A percentile compares a stretch with the other conserved stretches of the same genome.
These are phyloP conservation scores for Ophiobolus disseminans DNA, from an alignment of 2,329 filamentous ascomycete genomes.

Conservation along the genomic window DNA sequence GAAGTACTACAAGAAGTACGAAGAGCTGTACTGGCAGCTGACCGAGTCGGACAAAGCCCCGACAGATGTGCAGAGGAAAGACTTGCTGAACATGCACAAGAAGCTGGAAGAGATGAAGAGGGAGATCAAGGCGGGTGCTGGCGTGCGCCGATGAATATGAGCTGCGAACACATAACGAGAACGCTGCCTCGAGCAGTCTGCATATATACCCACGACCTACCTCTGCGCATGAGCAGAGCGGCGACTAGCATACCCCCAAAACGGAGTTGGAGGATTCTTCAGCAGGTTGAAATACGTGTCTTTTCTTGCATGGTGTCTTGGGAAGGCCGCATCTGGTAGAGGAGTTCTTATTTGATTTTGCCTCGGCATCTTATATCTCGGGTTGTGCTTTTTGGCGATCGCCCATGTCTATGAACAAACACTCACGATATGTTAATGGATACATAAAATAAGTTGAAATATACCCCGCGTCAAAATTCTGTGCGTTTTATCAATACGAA, in stretches of 20 bases:
- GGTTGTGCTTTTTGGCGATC: background rate
- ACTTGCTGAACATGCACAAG: constrained; percentile 62
- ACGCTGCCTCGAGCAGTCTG: constrained; percentile 18
- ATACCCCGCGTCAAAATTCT: too few relatives aligned
- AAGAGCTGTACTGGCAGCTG: constrained; percentile 60
- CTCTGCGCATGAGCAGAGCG: constrained; percentile 11
- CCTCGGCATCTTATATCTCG: constrained; percentile 4
- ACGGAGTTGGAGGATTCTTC: constrained; percentile 18
- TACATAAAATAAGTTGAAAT: constrained; percentile 18
- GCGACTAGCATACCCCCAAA: constrained; percentile 27
- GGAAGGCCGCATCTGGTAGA: constrained; percentile 16
- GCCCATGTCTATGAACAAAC: constrained; percentile 21
- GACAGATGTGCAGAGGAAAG: constrained; percentile 58
- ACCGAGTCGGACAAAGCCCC: constrained; percentile 52
- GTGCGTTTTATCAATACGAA: too few relatives aligned
- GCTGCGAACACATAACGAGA: constrained; percentile 4
- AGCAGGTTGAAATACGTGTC: constrained; percentile 1
- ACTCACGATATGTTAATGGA: constrained; percentile 21
- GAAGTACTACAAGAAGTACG: constrained; percentile 65
- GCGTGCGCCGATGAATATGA: constrained; percentile 30
- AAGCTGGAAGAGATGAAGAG: constrained; percentile 64
- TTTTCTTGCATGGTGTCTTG: constrained; percentile 11
- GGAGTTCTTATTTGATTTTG: constrained; percentile 15
- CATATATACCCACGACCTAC: constrained; percentile 29
- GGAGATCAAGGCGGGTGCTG: constrained; percentile 57